Evolutionary conservation across 139 green algal genomes (phyloP), one percentile per base, ranked within the genome.

Genomic region (Volvox africanus): DNA sequence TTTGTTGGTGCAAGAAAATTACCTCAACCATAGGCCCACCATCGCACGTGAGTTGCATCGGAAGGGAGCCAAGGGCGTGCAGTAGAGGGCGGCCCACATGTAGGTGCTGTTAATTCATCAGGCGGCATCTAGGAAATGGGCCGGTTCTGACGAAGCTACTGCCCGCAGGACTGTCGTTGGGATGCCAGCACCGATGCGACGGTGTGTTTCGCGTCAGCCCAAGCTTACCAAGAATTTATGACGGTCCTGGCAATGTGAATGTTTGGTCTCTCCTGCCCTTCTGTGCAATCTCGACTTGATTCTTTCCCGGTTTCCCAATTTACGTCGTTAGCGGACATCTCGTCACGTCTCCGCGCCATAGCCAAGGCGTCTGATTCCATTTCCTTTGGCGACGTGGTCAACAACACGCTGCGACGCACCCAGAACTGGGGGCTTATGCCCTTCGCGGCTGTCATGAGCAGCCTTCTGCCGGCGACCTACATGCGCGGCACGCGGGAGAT

Each of bases 1-100:
- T 26, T 80, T 95, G 87, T 89, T 95, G 62, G 61, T 94, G 89
- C 95, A 98, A 93, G 98, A 99, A 93, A 99, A 99, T 94, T 99
- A 99, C 92, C 26, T 99, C 28, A 99, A 99, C 92, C 96, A 99
- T 93, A 69, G 91, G 50, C 96, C 97, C 3, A 90, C 77, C 18
- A 91, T 95, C 18, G 93, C 93, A 22, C 24, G 78, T 61, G 92
- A 94, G 80, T 93, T 73, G 65, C 65, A 96, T 5, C 50, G 33
- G 69, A 2, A 55, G 32, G 62, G 12, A 44, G 28, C 44, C 44
- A 55, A 55, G 44, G n/a, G 44, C 44, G 44, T 5, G 44, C 44
- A 55, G 44, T 14, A 9, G 44, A 55, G 44, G 44, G 44, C 9
- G 44, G 44, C 44, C 44, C 44, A 55, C 44, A 55, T 55, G 44